Evolutionary conservation across 192 early-diverging fungal species (phyloP).

Genomic region (Helicostylum pulchrum): DNA sequence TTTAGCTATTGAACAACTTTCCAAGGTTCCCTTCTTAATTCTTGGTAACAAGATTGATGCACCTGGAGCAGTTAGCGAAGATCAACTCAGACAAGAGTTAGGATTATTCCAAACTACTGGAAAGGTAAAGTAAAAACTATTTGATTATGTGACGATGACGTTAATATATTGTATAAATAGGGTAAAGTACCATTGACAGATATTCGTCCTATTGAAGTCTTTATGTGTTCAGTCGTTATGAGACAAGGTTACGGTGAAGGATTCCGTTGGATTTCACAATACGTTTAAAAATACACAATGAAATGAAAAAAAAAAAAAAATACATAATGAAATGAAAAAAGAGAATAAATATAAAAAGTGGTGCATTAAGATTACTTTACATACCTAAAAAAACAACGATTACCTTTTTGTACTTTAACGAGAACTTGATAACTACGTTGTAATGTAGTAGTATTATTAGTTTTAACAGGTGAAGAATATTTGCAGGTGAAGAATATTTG

Average conservation of each 20-base stretch:
- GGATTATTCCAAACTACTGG: conserved; percentile 98
- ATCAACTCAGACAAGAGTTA: conserved; percentile 79
- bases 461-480: no score
- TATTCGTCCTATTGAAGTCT: conserved; percentile 96
- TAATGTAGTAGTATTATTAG: no score
- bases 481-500: no score
- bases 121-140: conserved; percentile 50
- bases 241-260: conserved; percentile 98
- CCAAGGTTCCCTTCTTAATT: conserved; percentile 90
- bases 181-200: conserved; percentile 92
- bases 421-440: no score
- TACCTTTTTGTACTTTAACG: no score
- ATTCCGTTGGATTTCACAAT: conserved; percentile 89
- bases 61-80: conserved; percentile 89
- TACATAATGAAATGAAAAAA: neutral
- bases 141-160: neutral
- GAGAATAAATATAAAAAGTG: no score
- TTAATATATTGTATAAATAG: conserved; percentile 24
- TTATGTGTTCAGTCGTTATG: conserved; percentile 99
- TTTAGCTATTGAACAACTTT: conserved; percentile 90
- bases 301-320: conserved; percentile 7
- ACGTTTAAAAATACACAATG: conserved; percentile 54
- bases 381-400: no score
- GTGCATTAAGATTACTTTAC: no score
- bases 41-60: conserved; percentile 99